These are phyloP conservation scores for Urtica urens DNA, from an alignment of 306 rosid species.

Conservation along the genomic window DNA sequence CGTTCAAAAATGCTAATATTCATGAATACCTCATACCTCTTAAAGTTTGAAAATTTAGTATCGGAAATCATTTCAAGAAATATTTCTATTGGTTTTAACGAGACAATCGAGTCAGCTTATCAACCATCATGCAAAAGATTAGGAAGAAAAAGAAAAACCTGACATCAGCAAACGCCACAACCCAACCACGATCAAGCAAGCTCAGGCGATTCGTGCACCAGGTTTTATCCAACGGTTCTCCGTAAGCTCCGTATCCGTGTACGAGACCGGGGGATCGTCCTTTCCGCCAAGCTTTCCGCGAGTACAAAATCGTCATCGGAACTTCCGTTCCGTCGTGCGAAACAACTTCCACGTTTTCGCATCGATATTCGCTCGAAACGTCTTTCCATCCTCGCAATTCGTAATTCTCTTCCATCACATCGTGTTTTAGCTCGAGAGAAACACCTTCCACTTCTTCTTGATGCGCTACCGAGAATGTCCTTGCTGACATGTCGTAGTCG, in stretches of 20 bases:
- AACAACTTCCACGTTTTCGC: conserved; percentile 56
- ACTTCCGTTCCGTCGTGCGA: conserved; percentile 57
- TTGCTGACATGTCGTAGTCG: conserved; percentile 73
- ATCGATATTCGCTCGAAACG: conserved; percentile 47
- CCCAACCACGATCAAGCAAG: conserved; percentile 88
- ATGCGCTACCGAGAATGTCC: conserved; percentile 50
- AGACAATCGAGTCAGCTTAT: too few relatives aligned
- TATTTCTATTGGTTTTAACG: too few relatives aligned
- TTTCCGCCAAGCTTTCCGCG: conserved; percentile 47
- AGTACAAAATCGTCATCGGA: conserved; percentile 73
- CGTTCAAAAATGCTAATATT: too few relatives aligned
- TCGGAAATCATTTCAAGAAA: too few relatives aligned
- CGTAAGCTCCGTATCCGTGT: conserved; percentile 90
- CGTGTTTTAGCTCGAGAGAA: conserved; percentile 16
- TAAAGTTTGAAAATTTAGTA: too few relatives aligned
- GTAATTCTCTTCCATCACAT: conserved; percentile 19
- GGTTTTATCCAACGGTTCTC: conserved; percentile 72
- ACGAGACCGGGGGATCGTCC: conserved; percentile 66
- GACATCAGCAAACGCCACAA: conserved; percentile 85
- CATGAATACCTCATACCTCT: too few relatives aligned
- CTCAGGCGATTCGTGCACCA: conserved; percentile 79
- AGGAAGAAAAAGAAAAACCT: too few relatives aligned
- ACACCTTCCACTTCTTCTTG: conserved; percentile 65
- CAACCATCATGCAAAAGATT: too few relatives aligned
- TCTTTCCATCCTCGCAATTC: conserved; percentile 49